Evolutionary conservation across 176 grass and related monocot species (phyloP).

Genomic region (Neostapfia colusana): DNA sequence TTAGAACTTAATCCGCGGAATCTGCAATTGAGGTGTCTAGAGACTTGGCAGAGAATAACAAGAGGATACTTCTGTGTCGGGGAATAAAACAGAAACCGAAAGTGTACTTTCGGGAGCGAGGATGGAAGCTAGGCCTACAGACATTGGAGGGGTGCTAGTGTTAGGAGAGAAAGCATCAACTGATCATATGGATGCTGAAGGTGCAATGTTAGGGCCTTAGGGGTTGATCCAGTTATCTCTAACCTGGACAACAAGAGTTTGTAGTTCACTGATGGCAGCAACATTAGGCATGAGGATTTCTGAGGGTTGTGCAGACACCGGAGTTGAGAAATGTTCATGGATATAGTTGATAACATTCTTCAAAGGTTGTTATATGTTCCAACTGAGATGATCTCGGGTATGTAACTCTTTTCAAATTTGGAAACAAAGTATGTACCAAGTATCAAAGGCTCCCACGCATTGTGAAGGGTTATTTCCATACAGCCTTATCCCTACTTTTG

Average conservation of each 20-base stretch:
- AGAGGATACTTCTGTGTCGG: background rate
- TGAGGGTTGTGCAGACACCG: background rate
- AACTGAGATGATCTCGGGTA: background rate
- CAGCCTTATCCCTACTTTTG: too few relatives aligned
- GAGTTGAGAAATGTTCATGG: background rate
- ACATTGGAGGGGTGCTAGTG: constrained; percentile 6
- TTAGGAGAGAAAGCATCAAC: constrained; percentile 2
- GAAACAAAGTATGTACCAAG: too few relatives aligned
- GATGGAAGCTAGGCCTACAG: background rate
- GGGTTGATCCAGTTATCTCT: constrained; percentile 6
- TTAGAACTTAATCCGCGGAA: too few relatives aligned
- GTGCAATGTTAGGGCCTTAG: background rate
- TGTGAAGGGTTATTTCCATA: too few relatives aligned
- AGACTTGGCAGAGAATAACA: background rate
- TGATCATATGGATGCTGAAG: constrained; percentile 4
- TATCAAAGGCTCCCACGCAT: too few relatives aligned
- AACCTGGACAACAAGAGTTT: background rate
- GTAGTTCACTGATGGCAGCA: background rate
- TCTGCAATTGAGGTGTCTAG: constrained; percentile 23
- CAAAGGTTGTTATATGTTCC: constrained; percentile 25
- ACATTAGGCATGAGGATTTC: background rate
- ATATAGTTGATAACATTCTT: constrained; percentile 2
- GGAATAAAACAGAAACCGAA: constrained; percentile 13
- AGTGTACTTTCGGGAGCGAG: background rate
- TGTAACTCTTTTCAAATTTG: constrained; percentile 9